Evolutionary conservation across 1,284 basidiomycete genomes (phyloP).

Genomic region (Cutaneotrichosporon sp.): DNA sequence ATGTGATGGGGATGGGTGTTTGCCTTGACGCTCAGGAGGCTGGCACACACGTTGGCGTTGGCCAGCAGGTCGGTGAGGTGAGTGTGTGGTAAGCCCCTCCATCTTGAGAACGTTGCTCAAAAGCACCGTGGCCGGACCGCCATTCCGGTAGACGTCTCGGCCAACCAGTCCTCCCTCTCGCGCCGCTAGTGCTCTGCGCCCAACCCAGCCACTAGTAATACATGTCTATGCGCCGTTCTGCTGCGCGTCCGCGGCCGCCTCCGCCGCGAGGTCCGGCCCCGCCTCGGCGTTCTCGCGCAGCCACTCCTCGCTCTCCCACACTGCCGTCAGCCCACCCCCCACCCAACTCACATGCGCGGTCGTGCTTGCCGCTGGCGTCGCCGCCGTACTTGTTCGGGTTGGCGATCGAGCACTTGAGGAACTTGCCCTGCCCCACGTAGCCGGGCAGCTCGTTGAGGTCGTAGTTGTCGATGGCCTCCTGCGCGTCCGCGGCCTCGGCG

Average conservation of each 20-base stretch:
- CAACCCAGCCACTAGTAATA: no score
- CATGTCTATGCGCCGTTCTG: slow-evolving; percentile 26
- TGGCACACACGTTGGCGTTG: no score
- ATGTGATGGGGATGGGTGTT: no score
- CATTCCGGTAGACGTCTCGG: neutral
- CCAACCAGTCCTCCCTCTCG: neutral
- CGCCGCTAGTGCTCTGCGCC: neutral
- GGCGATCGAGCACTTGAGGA: slow-evolving; percentile 51
- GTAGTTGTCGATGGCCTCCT: slow-evolving; percentile 55
- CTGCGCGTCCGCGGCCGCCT: slow-evolving; percentile 16
- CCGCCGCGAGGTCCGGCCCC: neutral
- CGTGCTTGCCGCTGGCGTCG: slow-evolving; percentile 35
- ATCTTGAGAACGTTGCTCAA: no score
- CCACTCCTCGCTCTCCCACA: slow-evolving; percentile 54
- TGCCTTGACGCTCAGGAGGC: no score
- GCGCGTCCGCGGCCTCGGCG: slow-evolving; percentile 47
- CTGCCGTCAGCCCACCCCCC: slow-evolving; percentile 32
- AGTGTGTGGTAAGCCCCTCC: no score
- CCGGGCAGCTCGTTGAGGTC: slow-evolving; percentile 53
- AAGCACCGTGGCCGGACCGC: no score
- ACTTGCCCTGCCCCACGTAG: slow-evolving; percentile 46
- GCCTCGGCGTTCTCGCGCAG: slow-evolving; percentile 44
- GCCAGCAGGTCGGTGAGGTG: no score
- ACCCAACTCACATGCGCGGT: slow-evolving; percentile 50
- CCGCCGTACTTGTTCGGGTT: slow-evolving; percentile 45